These are phyloP conservation scores for Oehlia diaphana DNA, from an alignment of 192 early-diverging fungal genomes.

Conservation along the genomic window DNA sequence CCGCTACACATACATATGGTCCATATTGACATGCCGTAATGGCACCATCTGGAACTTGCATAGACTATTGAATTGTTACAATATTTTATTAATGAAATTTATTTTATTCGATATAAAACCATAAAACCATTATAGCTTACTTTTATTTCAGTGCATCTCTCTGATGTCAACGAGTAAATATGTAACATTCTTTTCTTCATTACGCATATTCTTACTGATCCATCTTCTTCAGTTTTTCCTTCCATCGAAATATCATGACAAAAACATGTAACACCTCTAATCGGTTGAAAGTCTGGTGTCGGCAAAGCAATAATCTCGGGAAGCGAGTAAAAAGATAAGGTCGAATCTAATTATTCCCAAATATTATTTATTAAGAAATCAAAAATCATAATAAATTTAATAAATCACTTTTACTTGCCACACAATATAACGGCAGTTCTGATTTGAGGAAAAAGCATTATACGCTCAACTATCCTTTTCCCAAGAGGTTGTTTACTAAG, in stretches of 20 bases:
- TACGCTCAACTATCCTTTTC: slow-evolving; percentile 57
- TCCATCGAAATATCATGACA: slow-evolving; percentile 51
- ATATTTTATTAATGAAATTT: not conserved
- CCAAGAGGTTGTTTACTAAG: slow-evolving; percentile 53
- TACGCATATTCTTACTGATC: slow-evolving; percentile 49
- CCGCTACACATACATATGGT: slow-evolving; percentile 65
- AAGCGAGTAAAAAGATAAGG: slow-evolving; percentile 63
- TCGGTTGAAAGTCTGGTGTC: slow-evolving; percentile 37
- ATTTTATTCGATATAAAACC: not conserved
- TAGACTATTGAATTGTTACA: not conserved
- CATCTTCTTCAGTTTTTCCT: slow-evolving; percentile 49
- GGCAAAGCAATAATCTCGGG: slow-evolving; percentile 51
- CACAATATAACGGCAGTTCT: slow-evolving; percentile 64
- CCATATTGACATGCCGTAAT: slow-evolving; percentile 55
- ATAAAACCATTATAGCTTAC: not conserved
- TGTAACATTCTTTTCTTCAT: slow-evolving; percentile 51
- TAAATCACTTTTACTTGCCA: slow-evolving; percentile 46
- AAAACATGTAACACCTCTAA: slow-evolving; percentile 64
- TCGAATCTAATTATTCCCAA: slow-evolving; percentile 52
- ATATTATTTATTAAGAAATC: not conserved
- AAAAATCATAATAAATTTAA: not conserved
- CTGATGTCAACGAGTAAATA: slow-evolving; percentile 35
- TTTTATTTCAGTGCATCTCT: not conserved
- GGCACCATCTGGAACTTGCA: slow-evolving; percentile 58
- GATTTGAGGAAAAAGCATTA: slow-evolving; percentile 65